A percentile compares a stretch with the other conserved stretches of the same genome.
phyloP scores from a whole-genome alignment of 1,284 basidiomycete genomes.

The Trichosporon sp. region DNA sequence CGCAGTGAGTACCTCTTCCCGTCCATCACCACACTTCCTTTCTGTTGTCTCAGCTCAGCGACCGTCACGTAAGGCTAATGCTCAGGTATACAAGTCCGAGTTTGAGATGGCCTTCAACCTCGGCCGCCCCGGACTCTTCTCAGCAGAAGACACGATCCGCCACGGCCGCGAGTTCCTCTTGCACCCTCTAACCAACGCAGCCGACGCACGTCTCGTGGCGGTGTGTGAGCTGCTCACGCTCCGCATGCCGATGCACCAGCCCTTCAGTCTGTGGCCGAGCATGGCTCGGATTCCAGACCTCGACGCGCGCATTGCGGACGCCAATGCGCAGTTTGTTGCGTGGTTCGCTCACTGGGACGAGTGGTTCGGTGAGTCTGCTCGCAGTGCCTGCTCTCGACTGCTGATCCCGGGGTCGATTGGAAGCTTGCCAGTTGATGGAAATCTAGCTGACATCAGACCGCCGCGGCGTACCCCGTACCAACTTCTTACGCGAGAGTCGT shows the following conservation, averaged over 20 bases:
- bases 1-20: slow-evolving; percentile 46
- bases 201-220: slow-evolving; percentile 84
- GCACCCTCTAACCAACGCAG: slow-evolving; percentile 78
- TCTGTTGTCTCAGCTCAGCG: background rate
- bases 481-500: slow-evolving; percentile 16
- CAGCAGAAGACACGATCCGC: slow-evolving; percentile 77
- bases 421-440: background rate
- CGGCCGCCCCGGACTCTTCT: slow-evolving; percentile 78
- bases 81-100: slow-evolving; percentile 70
- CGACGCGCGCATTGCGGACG: slow-evolving; percentile 35
- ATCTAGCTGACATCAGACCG: slow-evolving; percentile 3
- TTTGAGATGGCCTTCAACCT: slow-evolving; percentile 54
- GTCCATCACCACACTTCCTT: background rate
- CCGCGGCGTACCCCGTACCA: slow-evolving; percentile 4
- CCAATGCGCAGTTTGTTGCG: slow-evolving; percentile 30
- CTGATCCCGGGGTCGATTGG: background rate
- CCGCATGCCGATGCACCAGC: slow-evolving; percentile 36
- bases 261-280: slow-evolving; percentile 31
- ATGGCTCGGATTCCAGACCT: slow-evolving; percentile 30
- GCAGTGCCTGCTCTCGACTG: no score
- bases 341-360: slow-evolving; percentile 46
- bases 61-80: background rate
- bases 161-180: slow-evolving; percentile 68
- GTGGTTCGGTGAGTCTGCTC: slow-evolving; percentile 23
- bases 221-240: slow-evolving; percentile 53